Base-by-base conservation (phyloP, 371 early-diverging fungal genomes). In the Mycotypha africana region DNA sequence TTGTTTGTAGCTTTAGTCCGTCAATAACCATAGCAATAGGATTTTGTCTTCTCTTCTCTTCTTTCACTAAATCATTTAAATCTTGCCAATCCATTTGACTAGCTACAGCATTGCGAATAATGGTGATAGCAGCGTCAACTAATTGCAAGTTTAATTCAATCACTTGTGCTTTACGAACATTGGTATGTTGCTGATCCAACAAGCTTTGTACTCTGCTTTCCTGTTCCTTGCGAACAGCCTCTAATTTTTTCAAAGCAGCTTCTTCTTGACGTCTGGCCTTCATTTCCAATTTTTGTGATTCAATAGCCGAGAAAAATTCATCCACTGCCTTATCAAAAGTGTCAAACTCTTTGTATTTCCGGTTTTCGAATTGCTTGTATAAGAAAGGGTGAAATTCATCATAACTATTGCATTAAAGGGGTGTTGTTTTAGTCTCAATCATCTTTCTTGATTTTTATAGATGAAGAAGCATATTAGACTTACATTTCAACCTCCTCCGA, bases 31-130 rank as follows among this genome's bases (percentile, higher is more conserved):
- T 49, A 6, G 95, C 97, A 26, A 95, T 79, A 0, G 89, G 85
- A 44, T 92, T 94, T 3, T 80, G 83, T 34, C 76, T 63, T 22
- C 69, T 76, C 63, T 82, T 79, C 58, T 97, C 95, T 32, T 91
- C 90, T 30, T 75, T 63, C 2, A 98, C 85, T 19, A 95, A 65
- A 49, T 89, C 88, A 36, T 84, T 82, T 2, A 98, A 65, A 58
- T 97, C 96, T 47, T 74, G 76, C 99, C 99, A 98, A 65, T 94
- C 96, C 87, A 97, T 92, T 7, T 93, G 94, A 23, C 85, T 79
- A 9, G 92, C 95, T 5, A 97, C 76, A 25, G 91, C 89, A 55
- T 82, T 82, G 11, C 93, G 82, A 44, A 96, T 82, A 31, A 93
- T 85, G 34, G 79, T 61, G 36, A 98, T 83, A 1, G 91, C 84